Base-by-base conservation (phyloP, 139 green algal species). In the Tetradesmus obliquus region DNA sequence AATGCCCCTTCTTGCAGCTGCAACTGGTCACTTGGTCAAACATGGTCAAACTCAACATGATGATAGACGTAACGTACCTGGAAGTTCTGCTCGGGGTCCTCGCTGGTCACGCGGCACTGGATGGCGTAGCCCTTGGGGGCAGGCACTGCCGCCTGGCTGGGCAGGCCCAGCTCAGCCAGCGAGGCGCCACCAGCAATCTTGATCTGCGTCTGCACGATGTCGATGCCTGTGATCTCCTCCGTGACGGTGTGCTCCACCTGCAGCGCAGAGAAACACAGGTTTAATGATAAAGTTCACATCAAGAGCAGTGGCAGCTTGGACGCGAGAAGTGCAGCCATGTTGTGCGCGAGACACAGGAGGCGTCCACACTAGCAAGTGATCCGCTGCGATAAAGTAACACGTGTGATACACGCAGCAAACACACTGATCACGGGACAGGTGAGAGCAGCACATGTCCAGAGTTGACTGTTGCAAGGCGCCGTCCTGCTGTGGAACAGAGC, bases 201-300 rank as follows among this genome's bases (percentile, higher is more conserved):
- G 24, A 92, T 84, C 92, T 99, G 98, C 4, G 95, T 94, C 93
- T 98, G 96, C 79, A 99, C 97, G 53, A 99, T 95, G 93, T 99
- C 98, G 2, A 99, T 91, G n/a, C 97, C 96, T 5, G 97, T 99
- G 74, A 99, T 94, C 95, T 99, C 97, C 95, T 99, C 98, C 1
- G 98, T 99, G 51, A 99, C 95, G 1, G 98, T 99, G 95, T 99
- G 98, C 96, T 99, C 98, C 82, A 99, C 98, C 96, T 99, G 96
- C 60, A 87, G 24, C 3, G 24, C 51, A 17, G 19, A 55, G 79
- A 2, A 17, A 17, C 69, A 19, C 69, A 71, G 20, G 54, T 55
- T 22, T 53, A 55, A 17, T 19, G 88, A 57, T 69, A 20, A 45
- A 45, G 32, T 45, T 45, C 32, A 45, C 32, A 45, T 45, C 32